These are phyloP conservation scores for Neckera pumila DNA, from an alignment of 225 moss, liverwort and hornwort species.

Conservation along the genomic window DNA sequence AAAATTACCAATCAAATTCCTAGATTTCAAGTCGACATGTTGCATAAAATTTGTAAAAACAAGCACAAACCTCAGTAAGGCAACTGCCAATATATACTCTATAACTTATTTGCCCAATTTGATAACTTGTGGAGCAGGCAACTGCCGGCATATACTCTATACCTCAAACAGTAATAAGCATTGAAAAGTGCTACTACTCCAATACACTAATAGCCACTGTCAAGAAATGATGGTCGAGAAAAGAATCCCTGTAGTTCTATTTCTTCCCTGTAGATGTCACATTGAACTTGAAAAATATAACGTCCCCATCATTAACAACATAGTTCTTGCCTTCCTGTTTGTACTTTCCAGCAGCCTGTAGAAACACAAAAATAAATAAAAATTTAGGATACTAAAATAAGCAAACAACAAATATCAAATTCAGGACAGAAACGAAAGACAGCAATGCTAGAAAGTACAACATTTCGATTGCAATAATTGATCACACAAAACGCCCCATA, in stretches of 20 bases:
- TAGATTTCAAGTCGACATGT: neutral
- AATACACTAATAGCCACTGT: neutral
- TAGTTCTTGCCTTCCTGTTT: slow-evolving; percentile 98
- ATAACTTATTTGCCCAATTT: neutral
- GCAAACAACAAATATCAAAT: neutral
- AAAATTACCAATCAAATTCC: neutral
- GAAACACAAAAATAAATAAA: neutral
- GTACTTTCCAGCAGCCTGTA: slow-evolving; percentile 88
- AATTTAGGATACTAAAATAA: neutral
- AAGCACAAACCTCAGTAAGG: neutral
- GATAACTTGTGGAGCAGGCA: neutral
- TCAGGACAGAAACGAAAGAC: neutral
- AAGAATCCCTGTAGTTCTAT: slow-evolving; percentile 7
- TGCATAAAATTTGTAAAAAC: neutral
- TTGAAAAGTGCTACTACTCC: neutral
- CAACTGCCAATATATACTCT: neutral
- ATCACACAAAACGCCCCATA: neutral
- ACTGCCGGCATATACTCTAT: neutral
- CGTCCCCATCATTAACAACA: slow-evolving; percentile 82
- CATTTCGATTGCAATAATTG: neutral
- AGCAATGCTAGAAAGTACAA: neutral
- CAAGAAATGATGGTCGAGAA: neutral
- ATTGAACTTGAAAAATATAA: slow-evolving; percentile 98
- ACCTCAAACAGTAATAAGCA: slow-evolving; percentile 2
- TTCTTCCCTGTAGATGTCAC: slow-evolving; percentile 91